phyloP scores from a whole-genome alignment of 2,329 filamentous ascomycete species.

The Fusarium chlamydosporum region DNA sequence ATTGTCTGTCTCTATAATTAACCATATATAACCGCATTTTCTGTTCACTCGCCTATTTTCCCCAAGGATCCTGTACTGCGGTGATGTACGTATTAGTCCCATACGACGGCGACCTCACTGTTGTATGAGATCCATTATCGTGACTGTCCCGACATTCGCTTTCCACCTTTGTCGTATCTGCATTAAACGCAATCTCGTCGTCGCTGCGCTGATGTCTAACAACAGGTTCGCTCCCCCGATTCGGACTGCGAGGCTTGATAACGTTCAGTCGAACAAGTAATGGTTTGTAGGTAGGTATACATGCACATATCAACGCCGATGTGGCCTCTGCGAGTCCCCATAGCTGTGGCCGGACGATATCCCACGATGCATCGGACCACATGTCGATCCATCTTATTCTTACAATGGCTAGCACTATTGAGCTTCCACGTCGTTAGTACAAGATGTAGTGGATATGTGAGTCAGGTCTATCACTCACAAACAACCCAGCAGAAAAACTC shows the following conservation, averaged over 20 bases:
- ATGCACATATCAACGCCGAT: constrained; percentile 35
- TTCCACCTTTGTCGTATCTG: not conserved
- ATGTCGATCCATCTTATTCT: constrained; percentile 29
- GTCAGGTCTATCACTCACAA: constrained; percentile 18
- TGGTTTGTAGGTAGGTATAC: constrained; percentile 38
- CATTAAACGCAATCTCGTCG: constrained; percentile 13
- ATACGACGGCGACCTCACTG: not conserved
- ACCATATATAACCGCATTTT: not conserved
- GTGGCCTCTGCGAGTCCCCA: constrained; percentile 41
- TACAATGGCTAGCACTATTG: constrained; percentile 27
- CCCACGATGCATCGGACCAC: constrained; percentile 16
- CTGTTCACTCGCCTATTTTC: not conserved
- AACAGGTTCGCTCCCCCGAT: not conserved
- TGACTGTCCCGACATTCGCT: not conserved
- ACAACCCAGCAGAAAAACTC: constrained; percentile 25
- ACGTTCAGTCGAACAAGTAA: not conserved
- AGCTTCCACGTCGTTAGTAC: not conserved
- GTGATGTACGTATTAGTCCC: constrained; percentile 21
- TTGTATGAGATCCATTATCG: not conserved
- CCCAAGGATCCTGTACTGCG: not conserved
- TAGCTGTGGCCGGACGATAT: constrained; percentile 13
- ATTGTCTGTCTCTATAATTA: no score
- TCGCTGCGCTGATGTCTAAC: not conserved
- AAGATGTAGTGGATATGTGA: accelerated
- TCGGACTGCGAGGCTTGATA: not conserved